A percentile compares a stretch with the other conserved stretches of the same genome.
phyloP scores from a whole-genome alignment of 257 asterid species.

The Penstemon davidsonii region DNA sequence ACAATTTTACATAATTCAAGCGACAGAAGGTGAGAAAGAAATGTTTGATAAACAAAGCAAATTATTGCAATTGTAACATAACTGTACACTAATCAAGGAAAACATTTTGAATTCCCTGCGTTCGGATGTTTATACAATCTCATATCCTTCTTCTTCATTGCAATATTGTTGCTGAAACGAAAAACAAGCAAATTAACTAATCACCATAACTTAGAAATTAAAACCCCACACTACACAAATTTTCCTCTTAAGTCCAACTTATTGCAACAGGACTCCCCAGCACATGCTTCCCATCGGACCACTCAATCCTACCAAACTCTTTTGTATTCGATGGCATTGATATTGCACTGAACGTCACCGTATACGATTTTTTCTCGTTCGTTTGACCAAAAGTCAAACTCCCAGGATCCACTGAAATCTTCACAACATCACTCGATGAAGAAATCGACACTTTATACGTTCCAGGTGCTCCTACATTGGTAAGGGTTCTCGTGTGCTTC shows the following conservation, averaged over 20 bases:
- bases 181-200: constrained; percentile 17
- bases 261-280: constrained; percentile 86
- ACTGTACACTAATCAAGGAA: constrained; percentile 31
- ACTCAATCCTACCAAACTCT: constrained; percentile 72
- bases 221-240: constrained; percentile 27
- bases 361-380: constrained; percentile 67
- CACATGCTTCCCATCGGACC: constrained; percentile 84
- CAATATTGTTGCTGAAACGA: constrained; percentile 10
- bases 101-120: constrained; percentile 7
- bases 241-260: constrained; percentile 52
- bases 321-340: constrained; percentile 56
- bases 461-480: constrained; percentile 73
- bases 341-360: constrained; percentile 55
- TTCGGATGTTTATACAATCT: constrained; percentile 13
- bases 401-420: constrained; percentile 61
- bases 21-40: not conserved
- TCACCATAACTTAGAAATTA: constrained; percentile 13
- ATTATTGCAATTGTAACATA: constrained; percentile 19
- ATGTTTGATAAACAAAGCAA: not conserved
- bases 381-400: constrained; percentile 48
- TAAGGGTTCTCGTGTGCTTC: constrained; percentile 68
- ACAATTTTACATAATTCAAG: not conserved
- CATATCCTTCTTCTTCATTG: not conserved
- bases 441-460: constrained; percentile 66
- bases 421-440: constrained; percentile 38